phyloP scores from a whole-genome alignment of 1,284 basidiomycete species.

The Tylopilus sp. region DNA sequence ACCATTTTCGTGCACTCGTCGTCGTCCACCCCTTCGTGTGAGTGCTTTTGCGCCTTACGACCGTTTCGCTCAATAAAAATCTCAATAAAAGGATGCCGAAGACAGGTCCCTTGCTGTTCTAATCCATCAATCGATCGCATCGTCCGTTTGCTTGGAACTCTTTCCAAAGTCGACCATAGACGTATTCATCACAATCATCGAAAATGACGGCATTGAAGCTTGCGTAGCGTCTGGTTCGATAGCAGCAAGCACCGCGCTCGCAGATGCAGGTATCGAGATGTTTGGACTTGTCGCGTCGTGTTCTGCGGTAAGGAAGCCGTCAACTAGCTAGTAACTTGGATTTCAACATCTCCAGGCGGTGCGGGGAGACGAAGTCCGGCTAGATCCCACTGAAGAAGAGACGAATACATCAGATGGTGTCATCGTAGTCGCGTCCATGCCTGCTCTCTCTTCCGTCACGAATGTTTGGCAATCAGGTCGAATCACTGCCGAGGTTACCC shows the following conservation, averaged over 20 bases:
- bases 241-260: slow-evolving; percentile 88
- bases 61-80: slow-evolving; percentile 10
- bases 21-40: slow-evolving; percentile 85
- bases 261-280: slow-evolving; percentile 86
- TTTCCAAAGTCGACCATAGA: slow-evolving; percentile 95
- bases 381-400: slow-evolving; percentile 82
- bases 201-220: slow-evolving; percentile 83
- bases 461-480: slow-evolving; percentile 77
- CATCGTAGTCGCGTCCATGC: slow-evolving; percentile 78
- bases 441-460: slow-evolving; percentile 85
- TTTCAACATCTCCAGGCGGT: slow-evolving; percentile 42
- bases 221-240: slow-evolving; percentile 82
- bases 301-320: slow-evolving; percentile 52
- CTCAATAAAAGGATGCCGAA: slow-evolving; percentile 77
- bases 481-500: slow-evolving; percentile 46
- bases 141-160: slow-evolving; percentile 84
- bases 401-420: slow-evolving; percentile 52
- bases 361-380: slow-evolving; percentile 52
- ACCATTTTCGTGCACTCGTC: slow-evolving; percentile 79
- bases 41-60: slow-evolving; percentile 28
- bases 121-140: slow-evolving; percentile 83
- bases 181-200: slow-evolving; percentile 86
- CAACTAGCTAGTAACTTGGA: background rate
- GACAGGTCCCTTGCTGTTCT: slow-evolving; percentile 79
- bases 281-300: slow-evolving; percentile 79